These are phyloP conservation scores for Logfia minima DNA, from an alignment of 129 eudicot genomes.

Conservation along the genomic window DNA sequence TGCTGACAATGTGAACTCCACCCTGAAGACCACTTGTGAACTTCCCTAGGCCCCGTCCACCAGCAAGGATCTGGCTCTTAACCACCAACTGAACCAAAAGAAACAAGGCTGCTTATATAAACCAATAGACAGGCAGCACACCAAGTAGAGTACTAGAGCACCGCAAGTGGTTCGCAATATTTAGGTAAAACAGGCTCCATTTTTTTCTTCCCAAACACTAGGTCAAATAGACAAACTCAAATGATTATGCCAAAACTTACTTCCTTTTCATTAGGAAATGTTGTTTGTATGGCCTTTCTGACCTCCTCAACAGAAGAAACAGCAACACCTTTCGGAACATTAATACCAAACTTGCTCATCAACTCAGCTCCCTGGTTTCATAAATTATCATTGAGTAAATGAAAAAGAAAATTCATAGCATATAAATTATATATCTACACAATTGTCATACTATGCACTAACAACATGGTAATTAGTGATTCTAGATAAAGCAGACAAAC, in stretches of 20 bases:
- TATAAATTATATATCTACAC: not conserved
- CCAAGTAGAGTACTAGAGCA: conserved; percentile 9
- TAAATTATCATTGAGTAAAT: conserved; percentile 7
- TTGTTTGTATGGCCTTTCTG: conserved; percentile 49
- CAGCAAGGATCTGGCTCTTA: conserved; percentile 95
- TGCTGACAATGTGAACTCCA: conserved; percentile 17
- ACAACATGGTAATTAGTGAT: not conserved
- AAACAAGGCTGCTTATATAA: conserved; percentile 21
- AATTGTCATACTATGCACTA: conserved; percentile 1
- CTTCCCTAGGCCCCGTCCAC: conserved; percentile 97
- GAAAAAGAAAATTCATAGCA: not conserved
- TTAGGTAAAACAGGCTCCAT: not conserved
- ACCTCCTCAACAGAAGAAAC: conserved; percentile 74
- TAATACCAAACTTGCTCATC: conserved; percentile 85
- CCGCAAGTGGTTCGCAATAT: not conserved
- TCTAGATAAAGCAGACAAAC: not conserved
- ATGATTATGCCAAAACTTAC: conserved; percentile 35
- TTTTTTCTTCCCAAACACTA: conserved; percentile 6
- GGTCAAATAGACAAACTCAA: not conserved
- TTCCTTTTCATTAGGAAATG: conserved; percentile 80
- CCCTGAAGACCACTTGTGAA: conserved; percentile 71
- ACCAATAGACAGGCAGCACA: conserved; percentile 14
- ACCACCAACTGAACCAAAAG: conserved; percentile 63
- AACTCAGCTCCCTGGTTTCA: conserved; percentile 82
- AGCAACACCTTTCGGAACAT: conserved; percentile 94